These are phyloP conservation scores for Phalaenopsis hybrid DNA, from an alignment of 116 monocot genomes.

Conservation along the genomic window DNA sequence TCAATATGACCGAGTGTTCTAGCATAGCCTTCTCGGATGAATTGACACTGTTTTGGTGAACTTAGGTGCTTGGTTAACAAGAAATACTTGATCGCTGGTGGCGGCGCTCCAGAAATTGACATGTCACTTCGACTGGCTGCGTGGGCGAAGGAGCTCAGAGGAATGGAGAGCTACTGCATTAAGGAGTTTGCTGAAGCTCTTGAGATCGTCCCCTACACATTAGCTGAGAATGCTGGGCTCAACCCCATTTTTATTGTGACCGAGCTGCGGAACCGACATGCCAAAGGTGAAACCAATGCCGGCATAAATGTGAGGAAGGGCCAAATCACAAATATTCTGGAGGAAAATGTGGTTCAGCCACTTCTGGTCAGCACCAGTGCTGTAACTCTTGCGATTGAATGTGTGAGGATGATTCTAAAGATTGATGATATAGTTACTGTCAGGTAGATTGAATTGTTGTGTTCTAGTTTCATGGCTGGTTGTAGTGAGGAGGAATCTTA, in stretches of 20 bases:
- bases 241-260: conserved; percentile 90
- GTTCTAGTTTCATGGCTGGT: not conserved
- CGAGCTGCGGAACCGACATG: conserved; percentile 86
- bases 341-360: conserved; percentile 98
- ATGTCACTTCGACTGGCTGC: conserved; percentile 78
- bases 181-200: conserved; percentile 92
- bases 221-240: conserved; percentile 95
- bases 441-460: conserved; percentile 25
- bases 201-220: conserved; percentile 90
- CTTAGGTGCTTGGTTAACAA: no score
- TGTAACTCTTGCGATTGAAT: conserved; percentile 69
- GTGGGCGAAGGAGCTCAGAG: conserved; percentile 33
- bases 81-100: no score
- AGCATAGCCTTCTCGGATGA: no score
- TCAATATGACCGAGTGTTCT: no score
- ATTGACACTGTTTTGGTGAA: no score
- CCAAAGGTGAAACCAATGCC: conserved; percentile 71
- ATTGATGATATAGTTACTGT: conserved; percentile 96
- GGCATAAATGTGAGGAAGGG: conserved; percentile 99
- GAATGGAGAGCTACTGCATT: conserved; percentile 94
- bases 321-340: conserved; percentile 86
- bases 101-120: conserved; percentile 97
- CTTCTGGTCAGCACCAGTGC: conserved; percentile 88
- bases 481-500: not conserved
- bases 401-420: conserved; percentile 98